Evolutionary conservation across 805 yeast genomes (phyloP), one percentile per base, ranked within the genome.

Genomic region (Saccharomycopsis amapae): DNA sequence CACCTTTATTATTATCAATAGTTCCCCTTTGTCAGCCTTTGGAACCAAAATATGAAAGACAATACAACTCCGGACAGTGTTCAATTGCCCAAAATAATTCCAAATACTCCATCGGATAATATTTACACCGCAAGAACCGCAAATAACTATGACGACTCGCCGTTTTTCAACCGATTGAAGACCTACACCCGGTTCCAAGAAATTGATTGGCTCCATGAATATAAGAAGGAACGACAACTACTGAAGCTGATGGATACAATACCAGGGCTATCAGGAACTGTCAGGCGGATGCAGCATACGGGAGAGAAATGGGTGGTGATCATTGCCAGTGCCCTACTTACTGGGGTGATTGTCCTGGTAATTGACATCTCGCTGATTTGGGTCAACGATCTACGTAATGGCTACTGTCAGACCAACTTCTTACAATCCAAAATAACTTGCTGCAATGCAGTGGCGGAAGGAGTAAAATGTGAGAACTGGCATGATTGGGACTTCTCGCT

Each of bases 311-410:
- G 45, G 50, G 57, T 22, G 48, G 49, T 30, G 34, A 48, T 45
- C 61, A 61, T 49, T 49, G 43, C 43, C 56, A 63, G 12, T 57
- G 65, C 19, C 18, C 58, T 35, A 31, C 32, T 31, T 10, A 53
- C 34, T 19, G 52, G 51, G 7, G 19, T 24, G 6, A 18, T 38
- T 17, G 51, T 45, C 10, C 32, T 47, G 7, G 33, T 38, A 13
- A 44, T 50, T 13, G 47, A 47, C 35, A 36, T 37, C 10, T 22
- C 46, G 4, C 38, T 51, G 10, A 44, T 42, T n/a, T 49, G 50
- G 53, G 19, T 45, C 32, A 44, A 42, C 34, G 53, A 50, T 36
- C 19, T 50, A 10, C 40, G 49, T 10, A 41, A 26, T 25, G 53
- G 53, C 18, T 42, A 48, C 19, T 50, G 53, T 39, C 31, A 41